phyloP scores from a whole-genome alignment of 2,329 filamentous ascomycete genomes.

The Calonectria naviculata region DNA sequence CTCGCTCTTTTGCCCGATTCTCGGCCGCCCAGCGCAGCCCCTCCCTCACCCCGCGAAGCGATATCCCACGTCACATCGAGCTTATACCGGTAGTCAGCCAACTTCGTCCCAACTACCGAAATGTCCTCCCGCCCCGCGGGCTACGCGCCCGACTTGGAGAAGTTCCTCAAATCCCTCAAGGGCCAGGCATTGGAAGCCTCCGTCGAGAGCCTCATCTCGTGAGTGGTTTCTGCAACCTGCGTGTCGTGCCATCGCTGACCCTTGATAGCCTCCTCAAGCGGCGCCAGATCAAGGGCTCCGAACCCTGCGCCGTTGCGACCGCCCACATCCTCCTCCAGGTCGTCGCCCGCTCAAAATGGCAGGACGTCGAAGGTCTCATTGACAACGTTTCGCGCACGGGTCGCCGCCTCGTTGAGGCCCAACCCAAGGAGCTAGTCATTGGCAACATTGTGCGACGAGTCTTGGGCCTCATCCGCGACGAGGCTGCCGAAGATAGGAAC shows the following conservation, averaged over 20 bases:
- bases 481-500: slow-evolving; percentile 84
- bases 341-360: slow-evolving; percentile 83
- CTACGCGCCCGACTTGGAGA: slow-evolving; percentile 77
- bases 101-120: slow-evolving; percentile 26
- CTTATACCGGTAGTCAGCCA: slow-evolving; percentile 4
- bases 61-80: slow-evolving; percentile 31
- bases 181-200: slow-evolving; percentile 81
- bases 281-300: slow-evolving; percentile 87
- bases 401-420: slow-evolving; percentile 80
- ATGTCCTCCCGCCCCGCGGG: slow-evolving; percentile 51
- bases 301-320: slow-evolving; percentile 91
- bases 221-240: slow-evolving; percentile 46
- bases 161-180: slow-evolving; percentile 84
- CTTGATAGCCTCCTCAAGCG: slow-evolving; percentile 82
- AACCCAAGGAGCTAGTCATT: slow-evolving; percentile 90
- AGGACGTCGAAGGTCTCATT: slow-evolving; percentile 82
- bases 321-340: slow-evolving; percentile 89
- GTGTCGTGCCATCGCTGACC: slow-evolving; percentile 4
- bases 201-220: slow-evolving; percentile 88
- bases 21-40: slow-evolving; percentile 8
- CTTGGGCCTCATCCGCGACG: slow-evolving; percentile 89
- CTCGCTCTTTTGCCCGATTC: not conserved
- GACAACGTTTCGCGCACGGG: slow-evolving; percentile 84
- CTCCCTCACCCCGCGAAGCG: slow-evolving; percentile 25
- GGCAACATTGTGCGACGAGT: slow-evolving; percentile 95